These are phyloP conservation scores for Amaranthus cruentus DNA, from an alignment of 148 eudicot species.

Conservation along the genomic window DNA sequence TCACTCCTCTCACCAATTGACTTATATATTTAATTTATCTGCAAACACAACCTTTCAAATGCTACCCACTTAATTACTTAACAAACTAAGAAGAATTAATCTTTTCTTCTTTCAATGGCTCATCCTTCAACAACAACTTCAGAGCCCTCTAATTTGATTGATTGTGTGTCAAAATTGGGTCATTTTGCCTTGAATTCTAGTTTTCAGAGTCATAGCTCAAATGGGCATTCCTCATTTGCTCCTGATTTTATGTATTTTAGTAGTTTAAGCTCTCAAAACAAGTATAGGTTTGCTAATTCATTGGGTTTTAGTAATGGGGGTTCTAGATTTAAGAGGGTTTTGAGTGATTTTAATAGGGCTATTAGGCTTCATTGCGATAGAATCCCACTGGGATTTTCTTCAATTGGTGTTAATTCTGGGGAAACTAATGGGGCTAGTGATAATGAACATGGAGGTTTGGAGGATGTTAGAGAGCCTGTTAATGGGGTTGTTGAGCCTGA, in stretches of 20 bases:
- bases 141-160: constrained; percentile 43
- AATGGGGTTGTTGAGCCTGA: constrained; percentile 41
- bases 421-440: constrained; percentile 47
- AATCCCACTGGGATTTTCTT: constrained; percentile 76
- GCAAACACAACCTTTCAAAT: not conserved
- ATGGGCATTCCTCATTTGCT: constrained; percentile 36
- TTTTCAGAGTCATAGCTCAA: constrained; percentile 24
- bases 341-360: constrained; percentile 60
- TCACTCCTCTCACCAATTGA: not conserved
- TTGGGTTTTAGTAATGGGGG: constrained; percentile 44
- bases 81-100: not conserved
- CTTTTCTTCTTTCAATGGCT: constrained; percentile 27
- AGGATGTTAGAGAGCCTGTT: constrained; percentile 34
- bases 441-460: constrained; percentile 51
- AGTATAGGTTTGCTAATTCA: constrained; percentile 40
- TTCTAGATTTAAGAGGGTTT: constrained; percentile 35
- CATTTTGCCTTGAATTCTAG: constrained; percentile 40
- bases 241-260: constrained; percentile 38
- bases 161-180: constrained; percentile 41
- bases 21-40: not conserved
- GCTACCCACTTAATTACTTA: not conserved
- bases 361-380: constrained; percentile 73
- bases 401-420: constrained; percentile 36
- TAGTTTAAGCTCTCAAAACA: constrained; percentile 32
- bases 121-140: constrained; percentile 49